Conservation (phyloP, 805 yeast genomes). For the Phaffomyces opuntiae region DNA sequence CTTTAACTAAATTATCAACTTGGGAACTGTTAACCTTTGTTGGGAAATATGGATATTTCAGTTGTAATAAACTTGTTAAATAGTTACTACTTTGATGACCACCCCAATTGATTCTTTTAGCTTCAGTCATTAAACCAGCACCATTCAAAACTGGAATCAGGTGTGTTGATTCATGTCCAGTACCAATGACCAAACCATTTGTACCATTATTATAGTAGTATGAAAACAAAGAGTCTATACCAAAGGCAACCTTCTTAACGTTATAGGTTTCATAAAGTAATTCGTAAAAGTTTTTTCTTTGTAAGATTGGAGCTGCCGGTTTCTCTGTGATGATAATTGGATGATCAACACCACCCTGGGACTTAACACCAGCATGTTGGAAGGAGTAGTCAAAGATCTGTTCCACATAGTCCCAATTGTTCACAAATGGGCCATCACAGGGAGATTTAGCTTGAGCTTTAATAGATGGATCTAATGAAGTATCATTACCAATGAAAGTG, state of each 20-base stretch:
- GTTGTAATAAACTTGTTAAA: slow-evolving; percentile 51
- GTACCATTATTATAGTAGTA: slow-evolving; percentile 54
- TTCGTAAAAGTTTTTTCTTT: slow-evolving; percentile 72
- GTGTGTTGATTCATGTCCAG: slow-evolving; percentile 79
- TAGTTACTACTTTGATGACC: slow-evolving; percentile 68
- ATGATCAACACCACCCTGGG: slow-evolving; percentile 50
- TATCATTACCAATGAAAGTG: slow-evolving; percentile 79
- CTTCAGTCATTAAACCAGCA: slow-evolving; percentile 52
- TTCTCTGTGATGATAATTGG: slow-evolving; percentile 81
- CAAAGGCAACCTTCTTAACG: slow-evolving; percentile 69
- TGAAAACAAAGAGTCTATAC: slow-evolving; percentile 78
- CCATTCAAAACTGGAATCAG: slow-evolving; percentile 78
- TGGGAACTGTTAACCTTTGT: slow-evolving; percentile 58
- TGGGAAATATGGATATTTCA: slow-evolving; percentile 93
- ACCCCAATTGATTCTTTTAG: slow-evolving; percentile 89
- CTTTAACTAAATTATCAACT: slow-evolving; percentile 59
- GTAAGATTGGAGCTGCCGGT: slow-evolving; percentile 61
- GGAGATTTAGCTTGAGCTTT: slow-evolving; percentile 69
- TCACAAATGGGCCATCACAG: slow-evolving; percentile 77
- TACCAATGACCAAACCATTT: slow-evolving; percentile 70
- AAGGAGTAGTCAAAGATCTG: slow-evolving; percentile 77
- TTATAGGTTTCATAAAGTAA: slow-evolving; percentile 77
- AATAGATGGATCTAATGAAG: slow-evolving; percentile 60
- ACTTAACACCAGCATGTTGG: slow-evolving; percentile 63
- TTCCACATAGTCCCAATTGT: slow-evolving; percentile 92